A percentile compares a stretch with the other conserved stretches of the same genome.
These are phyloP conservation scores for Xanthoconium stramineum DNA, from an alignment of 768 basidiomycete genomes.

Conservation along the genomic window DNA sequence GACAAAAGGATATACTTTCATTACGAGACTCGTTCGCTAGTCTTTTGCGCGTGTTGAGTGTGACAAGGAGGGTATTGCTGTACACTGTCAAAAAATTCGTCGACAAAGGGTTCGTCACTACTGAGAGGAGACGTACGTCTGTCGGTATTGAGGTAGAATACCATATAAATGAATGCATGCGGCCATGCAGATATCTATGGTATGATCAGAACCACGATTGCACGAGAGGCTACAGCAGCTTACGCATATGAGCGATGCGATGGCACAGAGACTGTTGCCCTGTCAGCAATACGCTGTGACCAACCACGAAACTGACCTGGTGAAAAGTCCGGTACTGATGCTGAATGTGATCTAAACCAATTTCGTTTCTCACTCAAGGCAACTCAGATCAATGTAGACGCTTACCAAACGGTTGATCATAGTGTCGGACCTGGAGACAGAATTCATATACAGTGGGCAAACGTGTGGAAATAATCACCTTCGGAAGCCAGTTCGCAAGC, in stretches of 20 bases:
- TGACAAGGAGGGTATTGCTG: conserved; percentile 58
- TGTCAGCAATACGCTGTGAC: conserved; percentile 3
- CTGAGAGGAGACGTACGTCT: conserved; percentile 40
- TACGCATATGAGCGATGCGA: not conserved
- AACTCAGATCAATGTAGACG: not conserved
- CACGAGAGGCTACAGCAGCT: conserved; percentile 12
- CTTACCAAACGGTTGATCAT: conserved; percentile 46
- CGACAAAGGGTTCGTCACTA: not conserved
- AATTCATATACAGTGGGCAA: not conserved
- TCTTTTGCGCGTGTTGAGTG: conserved; percentile 51
- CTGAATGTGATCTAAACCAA: conserved; percentile 45
- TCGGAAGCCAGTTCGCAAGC: conserved; percentile 49
- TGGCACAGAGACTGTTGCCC: conserved; percentile 17
- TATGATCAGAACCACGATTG: not conserved
- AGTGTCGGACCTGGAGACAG: conserved; percentile 36
- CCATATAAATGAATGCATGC: conserved; percentile 51
- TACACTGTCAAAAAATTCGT: conserved; percentile 39
- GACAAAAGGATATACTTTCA: conserved; percentile 11
- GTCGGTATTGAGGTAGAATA: conserved; percentile 59
- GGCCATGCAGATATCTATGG: conserved; percentile 26
- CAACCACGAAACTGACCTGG: conserved; percentile 22
- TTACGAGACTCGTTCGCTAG: conserved; percentile 29
- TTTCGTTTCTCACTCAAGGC: not conserved
- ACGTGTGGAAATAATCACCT: conserved; percentile 22
- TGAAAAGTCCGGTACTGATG: conserved; percentile 39